Evolutionary conservation across 2,329 filamentous ascomycete species (phyloP), one percentile per base, ranked within the genome.

Genomic region (Pseudogymnoascus sp.): DNA sequence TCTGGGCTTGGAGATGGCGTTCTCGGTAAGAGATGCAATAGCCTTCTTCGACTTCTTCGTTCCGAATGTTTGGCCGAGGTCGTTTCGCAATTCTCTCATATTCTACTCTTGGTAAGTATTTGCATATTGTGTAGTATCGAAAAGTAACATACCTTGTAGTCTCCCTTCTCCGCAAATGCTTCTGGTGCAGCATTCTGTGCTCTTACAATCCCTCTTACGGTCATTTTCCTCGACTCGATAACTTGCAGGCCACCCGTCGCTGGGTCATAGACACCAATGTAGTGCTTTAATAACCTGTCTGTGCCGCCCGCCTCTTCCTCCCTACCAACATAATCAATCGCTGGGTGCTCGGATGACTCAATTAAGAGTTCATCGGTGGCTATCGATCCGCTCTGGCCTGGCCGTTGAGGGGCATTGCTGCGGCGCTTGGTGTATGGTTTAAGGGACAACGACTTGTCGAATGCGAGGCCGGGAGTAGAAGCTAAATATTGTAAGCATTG

Each of bases 1-100:
- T 65, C 59, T 71, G 28, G 72, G 71, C 7, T 68, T 67, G 37
- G 70, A 76, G 68, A 93, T 91, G 16, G 88, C 88, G 71, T 93
- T 92, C 69, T 89, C 81, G 2, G 86, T 85, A 66, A 83, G 80
- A 62, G 87, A 83, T 28, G 82, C 80, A 68, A 95, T 85, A 1
- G 85, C 88, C 77, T 93, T 93, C 80, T 87, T 89, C 21, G 90
- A 88, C 76, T 93, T 93, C 78, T 90, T 92, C 25, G 90, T 93
- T 73, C 91, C 91, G 70, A 96, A 96, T 33, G 88, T 86, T 69
- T 89, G 82, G 41, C 89, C 89, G 11, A 96, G 84, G 1, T 87
- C 84, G 68, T 86, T 87, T 68, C 84, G 84, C 71, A 83, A 83
- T 28, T 88, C 83, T 69, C 82, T 77, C 70, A 82, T 82, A 49